Evolutionary conservation across 345 rosid species (phyloP), one percentile per base, ranked within the genome.

Genomic region (Sonneratia caseolaris): DNA sequence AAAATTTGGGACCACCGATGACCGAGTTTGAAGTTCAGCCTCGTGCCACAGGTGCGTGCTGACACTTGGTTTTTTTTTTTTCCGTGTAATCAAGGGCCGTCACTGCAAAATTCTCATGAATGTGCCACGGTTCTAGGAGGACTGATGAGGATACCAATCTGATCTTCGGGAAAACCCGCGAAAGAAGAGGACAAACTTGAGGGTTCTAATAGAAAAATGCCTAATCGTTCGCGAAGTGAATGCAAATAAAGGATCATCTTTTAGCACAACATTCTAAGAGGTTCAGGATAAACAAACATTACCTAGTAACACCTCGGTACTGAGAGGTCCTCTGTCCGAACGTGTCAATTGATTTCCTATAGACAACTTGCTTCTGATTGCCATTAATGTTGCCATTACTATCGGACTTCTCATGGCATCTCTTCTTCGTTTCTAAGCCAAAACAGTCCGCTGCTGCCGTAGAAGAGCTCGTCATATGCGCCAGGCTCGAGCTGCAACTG

Each of bases 241-340:
- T 40, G 43, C 43, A 40, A 40, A 40, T 40, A 40, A 40, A 40
- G 32, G 32, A 27, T 27, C 32, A 27, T 27, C 32, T 27, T 27
- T 27, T 27, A 27, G 32, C 32, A 27, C 7, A 40, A 40, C 43
- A 40, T 40, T 40, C 9, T 40, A 40, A 40, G 43, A 40, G 1
- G 43, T 8, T 4, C 9, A 40, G 9, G 43, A 40, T 40, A 8
- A 8, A 40, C 43, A 40, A 8, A 40, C 43, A 40, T 40, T 40
- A 91, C 98, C 98, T 91, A 71, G 97, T 91, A 75, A 94, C 98
- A 37, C 98, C 98, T 82, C 98, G 88, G 72, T 87, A 94, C 75
- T 94, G 98, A 56, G 98, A 94, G 66, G 97, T 91, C 84, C 98
- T 85, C 82, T 94, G 98, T 15, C 98, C 98, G 80, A 94, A 94